Base-by-base conservation (phyloP, 179 eudicot genomes). In the Patellifolia procumbens region DNA sequence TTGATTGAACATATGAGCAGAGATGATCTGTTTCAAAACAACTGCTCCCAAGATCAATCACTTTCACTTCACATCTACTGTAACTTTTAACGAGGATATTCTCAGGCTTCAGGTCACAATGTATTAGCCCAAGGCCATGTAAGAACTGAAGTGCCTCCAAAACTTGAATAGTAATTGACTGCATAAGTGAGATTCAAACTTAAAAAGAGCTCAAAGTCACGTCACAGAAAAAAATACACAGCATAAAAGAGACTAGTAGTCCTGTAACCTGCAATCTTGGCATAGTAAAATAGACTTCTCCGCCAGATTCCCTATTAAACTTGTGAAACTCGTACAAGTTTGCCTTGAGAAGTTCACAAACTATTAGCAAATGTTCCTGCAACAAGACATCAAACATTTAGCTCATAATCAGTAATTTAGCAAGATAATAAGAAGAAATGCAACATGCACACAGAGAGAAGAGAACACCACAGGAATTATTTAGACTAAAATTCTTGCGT, bases 61-160 rank as follows among this genome's bases (percentile, higher is more conserved):
- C 97, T 82, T 96, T 96, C 80, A 96, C 91, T 85, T 96, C 99
- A 84, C 99, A 96, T 81, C 96, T 93, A 76, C 92, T 87, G 63
- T 96, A 96, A 84, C 97, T 93, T 82, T 90, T 96, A 22, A 96
- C 94, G 78, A 96, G 84, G 78, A 96, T 96, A 83, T 96, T 96
- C 89, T 96, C 99, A 61, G 99, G 99, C 90, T 96, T 96, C 82
- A 96, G 83, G 87, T 96, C 99, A 81, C 99, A 96, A 80, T 96
- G 99, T 79, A 96, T 90, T 69, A 96, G 84, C 35, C 99, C 99
- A 79, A 93, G 91, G 70, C 90, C 91, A 76, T 96, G 99, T 85
- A 96, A 87, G 81, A 89, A 96, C 53, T 82, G 80, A 83, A 96
- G 89, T 71, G 98, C 94, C 83, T 96, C 99, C 87, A 96, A 87